A percentile compares a stretch with the other conserved stretches of the same genome.
Evolutionary conservation across 129 eudicot genomes (phyloP).

Genomic region (Deinandra increscens): DNA sequence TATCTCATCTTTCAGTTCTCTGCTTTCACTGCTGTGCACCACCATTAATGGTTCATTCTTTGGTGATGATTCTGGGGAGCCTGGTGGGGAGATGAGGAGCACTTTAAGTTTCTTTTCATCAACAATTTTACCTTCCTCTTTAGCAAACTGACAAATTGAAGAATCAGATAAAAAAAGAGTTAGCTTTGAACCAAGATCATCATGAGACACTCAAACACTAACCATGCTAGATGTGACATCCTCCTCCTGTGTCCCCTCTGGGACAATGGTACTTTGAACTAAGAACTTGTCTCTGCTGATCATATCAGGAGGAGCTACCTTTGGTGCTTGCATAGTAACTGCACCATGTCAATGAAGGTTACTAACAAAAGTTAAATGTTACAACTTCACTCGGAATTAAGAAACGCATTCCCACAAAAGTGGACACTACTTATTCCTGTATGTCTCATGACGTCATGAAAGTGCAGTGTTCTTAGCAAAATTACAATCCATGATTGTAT

Average conservation of each 20-base stretch:
- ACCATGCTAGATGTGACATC: constrained; percentile 58
- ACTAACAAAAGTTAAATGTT: neutral
- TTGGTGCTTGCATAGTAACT: constrained; percentile 67
- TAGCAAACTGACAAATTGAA: constrained; percentile 47
- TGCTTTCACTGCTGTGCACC: constrained; percentile 32
- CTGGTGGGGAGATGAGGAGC: constrained; percentile 49
- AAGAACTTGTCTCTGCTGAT: constrained; percentile 69
- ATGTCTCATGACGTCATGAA: neutral
- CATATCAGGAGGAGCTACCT: constrained; percentile 49
- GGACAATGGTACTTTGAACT: constrained; percentile 54
- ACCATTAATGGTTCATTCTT: constrained; percentile 37
- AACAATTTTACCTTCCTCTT: constrained; percentile 52
- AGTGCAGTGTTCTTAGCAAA: neutral
- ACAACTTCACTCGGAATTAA: neutral
- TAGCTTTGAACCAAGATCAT: constrained; percentile 10
- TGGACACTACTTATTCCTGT: neutral
- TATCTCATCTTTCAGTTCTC: constrained; percentile 26
- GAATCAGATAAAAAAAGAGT: constrained; percentile 11
- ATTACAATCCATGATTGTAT: neutral
- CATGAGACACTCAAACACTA: constrained; percentile 12
- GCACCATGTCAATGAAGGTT: constrained; percentile 18
- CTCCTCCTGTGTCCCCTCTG: constrained; percentile 52
- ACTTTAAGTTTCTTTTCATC: constrained; percentile 71
- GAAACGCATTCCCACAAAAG: neutral
- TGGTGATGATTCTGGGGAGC: constrained; percentile 54